Evolutionary conservation across 2,329 filamentous ascomycete genomes (phyloP), one percentile per base, ranked within the genome.

Genomic region (Aspergillus neotritici): DNA sequence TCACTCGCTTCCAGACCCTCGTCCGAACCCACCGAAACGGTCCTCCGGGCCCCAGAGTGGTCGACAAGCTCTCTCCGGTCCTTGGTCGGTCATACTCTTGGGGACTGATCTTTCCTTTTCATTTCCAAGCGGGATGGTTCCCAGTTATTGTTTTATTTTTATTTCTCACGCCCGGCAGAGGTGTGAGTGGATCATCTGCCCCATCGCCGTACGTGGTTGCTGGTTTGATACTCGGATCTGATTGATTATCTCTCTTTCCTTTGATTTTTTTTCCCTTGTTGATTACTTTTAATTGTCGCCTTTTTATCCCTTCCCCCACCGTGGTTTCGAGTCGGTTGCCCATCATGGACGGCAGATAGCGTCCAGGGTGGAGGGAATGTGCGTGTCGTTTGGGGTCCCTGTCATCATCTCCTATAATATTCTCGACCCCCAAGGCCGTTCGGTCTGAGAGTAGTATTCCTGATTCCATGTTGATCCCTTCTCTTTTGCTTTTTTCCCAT

Each of bases 1-100:
- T 50, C 49, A 51, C 54, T 49, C 46, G 46, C 53, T 51, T 61
- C 57, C 56, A 61, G 54, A 51, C 57, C 53, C 28, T 47, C 47
- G 37, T 41, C 46, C 44, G 31, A 51, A 46, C 38, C 49, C 51
- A 52, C 55, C 46, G 28, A 43, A 40, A 43, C 42, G 49, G 41
- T 33, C 40, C 39, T 48, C 42, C 48, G 48, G 50, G 45, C 45
- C 44, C 50, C 50, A 41, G 47, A 40, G 13, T 37, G 34, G 35
- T 37, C 31, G 21, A 39, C 51, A 47, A 53, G 49, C 49, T 45
- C 16, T 33, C 43, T 31, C 36, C 9, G 7, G 10, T 31, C 34
- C 33, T 32, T n/a, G n/a, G n/a, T n/a, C n/a, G n/a, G n/a, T n/a
- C n/a, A n/a, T n/a, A n/a, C n/a, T n/a, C n/a, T n/a, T 32, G 29